These are phyloP conservation scores for Penicillium dipodomyicola DNA, from an alignment of 495 filamentous ascomycete genomes.

Conservation along the genomic window DNA sequence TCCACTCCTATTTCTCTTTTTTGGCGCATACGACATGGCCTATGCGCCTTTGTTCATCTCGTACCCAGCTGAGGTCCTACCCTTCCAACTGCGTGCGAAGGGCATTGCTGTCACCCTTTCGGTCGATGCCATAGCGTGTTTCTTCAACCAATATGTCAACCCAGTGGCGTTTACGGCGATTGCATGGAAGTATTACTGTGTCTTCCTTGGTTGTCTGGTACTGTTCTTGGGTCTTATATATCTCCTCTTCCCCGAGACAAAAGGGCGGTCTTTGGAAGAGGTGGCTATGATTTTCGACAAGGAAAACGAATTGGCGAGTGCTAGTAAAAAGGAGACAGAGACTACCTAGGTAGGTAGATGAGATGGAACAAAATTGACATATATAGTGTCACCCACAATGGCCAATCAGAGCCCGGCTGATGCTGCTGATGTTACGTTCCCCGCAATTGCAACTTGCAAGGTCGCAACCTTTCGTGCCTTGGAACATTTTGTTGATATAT, in stretches of 20 bases:
- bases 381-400: background rate
- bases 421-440: conserved; percentile 14
- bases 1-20: conserved; percentile 61
- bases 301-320: background rate
- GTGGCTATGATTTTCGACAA: conserved; percentile 58
- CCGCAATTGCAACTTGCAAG: conserved; percentile 5
- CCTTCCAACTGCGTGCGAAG: conserved; percentile 67
- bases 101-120: conserved; percentile 64
- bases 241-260: conserved; percentile 68
- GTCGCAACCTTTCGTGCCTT: background rate
- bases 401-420: conserved; percentile 16
- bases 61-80: conserved; percentile 64
- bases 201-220: conserved; percentile 54
- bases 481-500: background rate
- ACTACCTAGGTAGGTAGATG: background rate
- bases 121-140: conserved; percentile 55
- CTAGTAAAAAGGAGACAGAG: background rate
- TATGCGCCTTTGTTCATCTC: conserved; percentile 62
- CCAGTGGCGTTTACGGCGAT: conserved; percentile 51
- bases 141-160: conserved; percentile 59
- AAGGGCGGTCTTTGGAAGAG: conserved; percentile 63
- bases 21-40: conserved; percentile 53
- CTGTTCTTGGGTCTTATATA: conserved; percentile 60
- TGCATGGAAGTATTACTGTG: conserved; percentile 59
- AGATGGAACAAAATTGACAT: background rate